A percentile compares a stretch with the other conserved stretches of the same genome.
Conservation (phyloP, 179 eudicot species). For the Patellifolia procumbens region DNA sequence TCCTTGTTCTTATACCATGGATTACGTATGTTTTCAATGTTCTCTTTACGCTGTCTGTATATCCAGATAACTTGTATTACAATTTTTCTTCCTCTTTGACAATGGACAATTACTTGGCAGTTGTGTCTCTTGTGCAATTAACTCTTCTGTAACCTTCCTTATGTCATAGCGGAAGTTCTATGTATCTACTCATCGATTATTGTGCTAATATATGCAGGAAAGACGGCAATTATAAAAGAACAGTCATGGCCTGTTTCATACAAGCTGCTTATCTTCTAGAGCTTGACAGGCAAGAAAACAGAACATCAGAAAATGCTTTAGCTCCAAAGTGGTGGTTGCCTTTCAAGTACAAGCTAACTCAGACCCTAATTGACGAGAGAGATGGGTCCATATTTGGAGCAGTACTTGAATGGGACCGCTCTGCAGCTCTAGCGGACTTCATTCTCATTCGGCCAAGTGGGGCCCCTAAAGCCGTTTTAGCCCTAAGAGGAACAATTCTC, state of each 20-base stretch:
- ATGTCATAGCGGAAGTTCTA: not conserved
- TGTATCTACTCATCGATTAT: not conserved
- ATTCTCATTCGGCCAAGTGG: constrained; percentile 79
- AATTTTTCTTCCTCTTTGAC: not conserved
- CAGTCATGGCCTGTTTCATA: constrained; percentile 89
- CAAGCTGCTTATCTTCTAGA: constrained; percentile 98
- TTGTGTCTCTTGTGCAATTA: not conserved
- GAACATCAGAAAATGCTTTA: constrained; percentile 56
- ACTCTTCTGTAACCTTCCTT: not conserved
- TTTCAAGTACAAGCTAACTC: constrained; percentile 78
- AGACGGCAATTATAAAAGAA: constrained; percentile 85
- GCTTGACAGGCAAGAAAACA: constrained; percentile 89
- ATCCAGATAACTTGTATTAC: too few relatives aligned
- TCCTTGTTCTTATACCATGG: not conserved
- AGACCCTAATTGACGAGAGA: constrained; percentile 71
- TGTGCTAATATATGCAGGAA: constrained; percentile 48
- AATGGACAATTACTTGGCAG: not conserved
- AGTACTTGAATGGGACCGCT: constrained; percentile 86
- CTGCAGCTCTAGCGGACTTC: constrained; percentile 80
- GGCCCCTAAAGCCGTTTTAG: constrained; percentile 82
- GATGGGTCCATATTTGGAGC: constrained; percentile 92
- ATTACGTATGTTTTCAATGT: too few relatives aligned
- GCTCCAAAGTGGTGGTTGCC: constrained; percentile 98
- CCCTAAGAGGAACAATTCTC: constrained; percentile 79
- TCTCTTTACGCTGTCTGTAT: too few relatives aligned